Evolutionary conservation across 140 eudicot genomes (phyloP).

Genomic region (Ambrosia hybrid): DNA sequence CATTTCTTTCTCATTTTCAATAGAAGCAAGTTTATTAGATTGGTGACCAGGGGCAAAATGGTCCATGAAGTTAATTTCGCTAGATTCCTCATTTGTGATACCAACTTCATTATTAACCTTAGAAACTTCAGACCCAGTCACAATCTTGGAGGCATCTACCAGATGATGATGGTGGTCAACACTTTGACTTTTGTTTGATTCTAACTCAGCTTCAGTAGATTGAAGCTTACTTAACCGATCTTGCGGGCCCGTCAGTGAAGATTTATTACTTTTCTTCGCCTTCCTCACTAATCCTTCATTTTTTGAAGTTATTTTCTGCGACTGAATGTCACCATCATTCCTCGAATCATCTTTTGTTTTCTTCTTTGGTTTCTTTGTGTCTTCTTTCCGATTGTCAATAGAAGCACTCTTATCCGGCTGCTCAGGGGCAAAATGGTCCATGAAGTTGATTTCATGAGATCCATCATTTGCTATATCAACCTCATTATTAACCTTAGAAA

Average conservation of each 20-base stretch:
- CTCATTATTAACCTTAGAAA: conserved; percentile 2
- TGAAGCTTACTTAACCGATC: conserved; percentile 23
- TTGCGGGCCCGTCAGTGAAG: conserved; percentile 19
- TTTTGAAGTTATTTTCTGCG: conserved; percentile 27
- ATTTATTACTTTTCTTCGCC: conserved; percentile 12
- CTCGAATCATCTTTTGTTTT: conserved; percentile 18
- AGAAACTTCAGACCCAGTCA: conserved; percentile 25
- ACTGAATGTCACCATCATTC: conserved; percentile 23
- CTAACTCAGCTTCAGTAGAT: conserved; percentile 3
- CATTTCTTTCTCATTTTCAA: too few relatives aligned
- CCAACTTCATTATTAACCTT: conserved; percentile 3
- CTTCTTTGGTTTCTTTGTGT: neutral
- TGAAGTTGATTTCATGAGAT: conserved; percentile 48
- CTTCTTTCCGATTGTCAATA: too few relatives aligned
- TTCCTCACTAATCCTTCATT: conserved; percentile 9
- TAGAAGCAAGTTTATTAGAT: neutral
- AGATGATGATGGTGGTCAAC: conserved; percentile 13
- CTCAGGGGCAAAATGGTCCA: conserved; percentile 47
- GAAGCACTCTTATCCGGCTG: neutral
- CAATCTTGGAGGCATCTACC: conserved; percentile 18
- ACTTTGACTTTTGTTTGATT: conserved; percentile 18
- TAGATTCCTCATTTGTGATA: conserved; percentile 32
- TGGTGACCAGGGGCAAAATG: conserved; percentile 44
- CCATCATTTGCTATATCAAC: conserved; percentile 26
- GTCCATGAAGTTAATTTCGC: conserved; percentile 47